Conservation (phyloP, 169 alveolate genomes). For the Blepharisma undulans region DNA sequence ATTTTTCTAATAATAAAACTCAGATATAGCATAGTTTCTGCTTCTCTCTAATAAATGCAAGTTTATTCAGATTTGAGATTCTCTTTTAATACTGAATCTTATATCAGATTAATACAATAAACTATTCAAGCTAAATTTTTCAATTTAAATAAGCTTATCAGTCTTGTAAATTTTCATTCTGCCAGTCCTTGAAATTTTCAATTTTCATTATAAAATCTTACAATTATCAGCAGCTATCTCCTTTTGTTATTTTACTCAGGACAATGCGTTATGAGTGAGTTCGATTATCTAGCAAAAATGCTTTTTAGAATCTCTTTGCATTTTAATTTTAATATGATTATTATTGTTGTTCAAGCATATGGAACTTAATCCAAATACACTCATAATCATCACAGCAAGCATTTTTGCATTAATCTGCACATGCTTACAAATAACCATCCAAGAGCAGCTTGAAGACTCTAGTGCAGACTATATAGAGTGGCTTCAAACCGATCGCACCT, state of each 20-base stretch:
- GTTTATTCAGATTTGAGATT: no score
- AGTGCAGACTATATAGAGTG: background rate
- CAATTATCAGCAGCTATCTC: background rate
- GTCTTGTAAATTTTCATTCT: no score
- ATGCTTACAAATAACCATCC: background rate
- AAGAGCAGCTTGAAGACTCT: conserved; percentile 12
- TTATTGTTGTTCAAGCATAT: background rate
- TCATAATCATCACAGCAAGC: background rate
- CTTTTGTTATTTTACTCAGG: background rate
- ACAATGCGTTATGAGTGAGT: background rate
- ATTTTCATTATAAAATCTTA: background rate
- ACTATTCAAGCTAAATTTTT: no score
- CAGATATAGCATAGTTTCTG: no score
- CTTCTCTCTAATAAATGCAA: no score
- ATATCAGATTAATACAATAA: no score
- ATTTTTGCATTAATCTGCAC: background rate
- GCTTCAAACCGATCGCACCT: background rate
- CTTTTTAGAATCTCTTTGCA: no score
- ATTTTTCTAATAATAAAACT: no score
- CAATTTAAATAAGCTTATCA: no score
- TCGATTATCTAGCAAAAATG: no score
- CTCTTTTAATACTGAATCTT: no score
- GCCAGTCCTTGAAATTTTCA: background rate
- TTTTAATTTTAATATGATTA: no score
- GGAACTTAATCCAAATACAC: background rate